phyloP scores from a whole-genome alignment of 2,329 filamentous ascomycete genomes.

The Apiospora phragmitis region DNA sequence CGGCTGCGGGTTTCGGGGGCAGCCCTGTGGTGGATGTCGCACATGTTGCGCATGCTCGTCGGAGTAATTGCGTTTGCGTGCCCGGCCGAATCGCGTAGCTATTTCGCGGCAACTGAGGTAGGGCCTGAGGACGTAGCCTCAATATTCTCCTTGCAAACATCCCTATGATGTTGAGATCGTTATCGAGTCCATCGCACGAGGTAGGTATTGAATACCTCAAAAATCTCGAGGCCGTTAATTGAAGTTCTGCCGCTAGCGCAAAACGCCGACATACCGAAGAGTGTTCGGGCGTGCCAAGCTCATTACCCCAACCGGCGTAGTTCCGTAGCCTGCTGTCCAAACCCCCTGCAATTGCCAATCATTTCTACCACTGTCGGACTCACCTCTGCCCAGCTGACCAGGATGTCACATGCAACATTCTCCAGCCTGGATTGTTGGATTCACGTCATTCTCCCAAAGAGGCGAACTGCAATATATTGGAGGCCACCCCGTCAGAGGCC shows the following conservation, averaged over 20 bases:
- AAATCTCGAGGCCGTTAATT: not conserved
- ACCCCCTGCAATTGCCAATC: not conserved
- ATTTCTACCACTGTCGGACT: not conserved
- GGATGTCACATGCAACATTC: constrained; percentile 5
- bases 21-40: constrained; percentile 27
- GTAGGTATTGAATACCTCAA: not conserved
- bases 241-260: not conserved
- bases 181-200: not conserved
- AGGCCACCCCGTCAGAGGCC: not conserved
- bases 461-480: not conserved
- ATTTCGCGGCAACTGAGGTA: not conserved
- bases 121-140: not conserved
- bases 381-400: not conserved
- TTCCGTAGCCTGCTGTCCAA: not conserved
- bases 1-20: constrained; percentile 35
- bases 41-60: constrained; percentile 30
- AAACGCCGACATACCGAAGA: constrained; percentile 2
- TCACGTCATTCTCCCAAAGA: not conserved
- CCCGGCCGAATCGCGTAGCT: not conserved
- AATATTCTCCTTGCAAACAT: constrained; percentile 12
- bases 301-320: constrained; percentile 13
- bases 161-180: not conserved
- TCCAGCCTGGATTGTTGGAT: not conserved
- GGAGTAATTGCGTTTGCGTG: not conserved
- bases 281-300: constrained; percentile 13